Base-by-base conservation (phyloP, 148 eudicot species). In the Fagopyrum homotropicum region DNA sequence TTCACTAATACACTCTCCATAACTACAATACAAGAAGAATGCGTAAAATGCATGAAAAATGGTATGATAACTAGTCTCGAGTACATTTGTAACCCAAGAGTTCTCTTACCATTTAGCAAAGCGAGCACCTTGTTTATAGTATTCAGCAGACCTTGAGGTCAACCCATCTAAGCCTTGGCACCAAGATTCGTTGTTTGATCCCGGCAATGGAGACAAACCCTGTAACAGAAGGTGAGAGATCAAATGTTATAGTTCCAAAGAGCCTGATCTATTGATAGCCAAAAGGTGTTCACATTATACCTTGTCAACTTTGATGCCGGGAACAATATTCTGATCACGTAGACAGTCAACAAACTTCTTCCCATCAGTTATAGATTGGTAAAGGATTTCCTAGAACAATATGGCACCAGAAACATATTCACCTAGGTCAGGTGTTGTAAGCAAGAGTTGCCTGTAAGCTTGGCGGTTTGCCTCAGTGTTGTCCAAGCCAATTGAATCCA, bases 151-250 rank as follows among this genome's bases (percentile, higher is more conserved):
- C 78, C 98, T 88, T 72, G 98, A 94, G 61, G 93, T 96, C 84
- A 94, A 77, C 61, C 98, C 98, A 78, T 94, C 98, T 76, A 94
- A 82, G 43, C 98, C 97, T 85, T 91, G 98, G 81, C 98, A 94
- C 98, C 98, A 94, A 59, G 98, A 94, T 82, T 94, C 98, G 77
- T 91, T 87, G 84, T 94, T 91, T 76, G 98, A 94, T 29, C 97
- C 98, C 14, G 98, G 93, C 17, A 94, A 79, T 70, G 98, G 98
- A 74, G 84, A 83, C 86, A 94, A 88, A 86, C 98, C 98, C 98
- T 94, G 84, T 30, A 81, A 70, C 52, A 43, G 0, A 6, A 14
- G 10, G 35, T 68, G 6, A 61, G 54, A 11, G 19, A 47, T 46
- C 51, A 72, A 26, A 45, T 10, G 45, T 19, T 22, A 16, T 17